These are phyloP conservation scores for Uronychia setigera DNA, from an alignment of 73 alveolate genomes.

Conservation along the genomic window DNA sequence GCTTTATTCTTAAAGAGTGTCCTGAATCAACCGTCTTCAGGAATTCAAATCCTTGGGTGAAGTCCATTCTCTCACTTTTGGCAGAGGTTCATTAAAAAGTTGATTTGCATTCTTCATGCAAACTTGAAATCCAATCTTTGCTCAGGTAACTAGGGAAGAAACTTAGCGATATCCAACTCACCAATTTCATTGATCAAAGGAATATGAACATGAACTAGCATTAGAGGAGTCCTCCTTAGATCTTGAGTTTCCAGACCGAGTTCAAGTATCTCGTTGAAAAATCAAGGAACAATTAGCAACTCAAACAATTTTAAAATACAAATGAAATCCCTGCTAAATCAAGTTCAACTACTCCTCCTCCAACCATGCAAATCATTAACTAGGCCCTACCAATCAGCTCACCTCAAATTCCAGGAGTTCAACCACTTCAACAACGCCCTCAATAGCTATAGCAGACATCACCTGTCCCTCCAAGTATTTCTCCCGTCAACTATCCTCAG, in stretches of 20 bases:
- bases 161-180: not conserved
- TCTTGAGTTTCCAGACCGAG: not conserved
- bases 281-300: not conserved
- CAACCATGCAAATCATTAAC: not conserved
- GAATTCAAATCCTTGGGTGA: conserved; percentile 89
- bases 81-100: conserved; percentile 31
- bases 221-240: not conserved
- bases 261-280: not conserved
- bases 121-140: not conserved
- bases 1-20: conserved; percentile 83
- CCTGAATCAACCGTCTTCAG: conserved; percentile 77
- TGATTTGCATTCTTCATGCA: not conserved
- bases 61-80: conserved; percentile 29
- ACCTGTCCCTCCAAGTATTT: not conserved
- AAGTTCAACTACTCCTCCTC: not conserved
- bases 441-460: not conserved
- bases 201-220: not conserved
- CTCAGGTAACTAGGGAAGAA: not conserved
- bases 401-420: not conserved
- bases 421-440: not conserved
- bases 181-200: not conserved
- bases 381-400: too few species aligned
- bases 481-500: not conserved
- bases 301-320: not conserved
- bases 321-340: not conserved